Conservation (phyloP, 2,329 filamentous ascomycete species). For the Aureobasidium namibiae region DNA sequence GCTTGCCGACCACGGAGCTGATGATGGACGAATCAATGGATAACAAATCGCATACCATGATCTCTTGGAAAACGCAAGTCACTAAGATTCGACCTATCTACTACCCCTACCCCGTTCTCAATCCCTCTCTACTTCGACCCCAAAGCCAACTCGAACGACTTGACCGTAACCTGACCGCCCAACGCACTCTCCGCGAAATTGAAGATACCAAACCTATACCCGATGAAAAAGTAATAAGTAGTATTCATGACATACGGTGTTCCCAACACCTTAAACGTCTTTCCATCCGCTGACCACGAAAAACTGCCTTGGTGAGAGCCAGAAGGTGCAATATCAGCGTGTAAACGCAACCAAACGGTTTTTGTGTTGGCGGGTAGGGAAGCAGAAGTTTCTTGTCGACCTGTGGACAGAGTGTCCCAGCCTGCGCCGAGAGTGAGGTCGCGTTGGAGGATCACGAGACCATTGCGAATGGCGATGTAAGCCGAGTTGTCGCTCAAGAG, state of each 20-base stretch:
- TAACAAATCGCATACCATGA: too few species aligned
- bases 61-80: too few species aligned
- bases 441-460: conserved; percentile 30
- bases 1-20: too few species aligned
- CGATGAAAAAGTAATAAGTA: conserved; percentile 31
- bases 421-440: conserved; percentile 28
- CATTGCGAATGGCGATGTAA: conserved; percentile 39
- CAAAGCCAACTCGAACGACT: conserved; percentile 13
- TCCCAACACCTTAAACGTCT: conserved; percentile 25
- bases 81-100: too few species aligned
- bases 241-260: conserved; percentile 27
- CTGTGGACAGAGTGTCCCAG: conserved; percentile 27
- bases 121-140: neutral
- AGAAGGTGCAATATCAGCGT: conserved; percentile 30
- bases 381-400: conserved; percentile 22
- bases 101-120: too few species aligned
- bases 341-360: conserved; percentile 27
- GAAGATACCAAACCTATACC: conserved; percentile 32
- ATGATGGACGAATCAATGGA: too few species aligned
- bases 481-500: conserved; percentile 41
- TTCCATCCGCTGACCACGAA: conserved; percentile 31
- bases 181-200: conserved; percentile 30
- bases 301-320: conserved; percentile 24
- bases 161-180: conserved; percentile 23
- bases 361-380: conserved; percentile 15